Base-by-base conservation (phyloP, 345 rosid genomes). In the Melastoma malabathricum region DNA sequence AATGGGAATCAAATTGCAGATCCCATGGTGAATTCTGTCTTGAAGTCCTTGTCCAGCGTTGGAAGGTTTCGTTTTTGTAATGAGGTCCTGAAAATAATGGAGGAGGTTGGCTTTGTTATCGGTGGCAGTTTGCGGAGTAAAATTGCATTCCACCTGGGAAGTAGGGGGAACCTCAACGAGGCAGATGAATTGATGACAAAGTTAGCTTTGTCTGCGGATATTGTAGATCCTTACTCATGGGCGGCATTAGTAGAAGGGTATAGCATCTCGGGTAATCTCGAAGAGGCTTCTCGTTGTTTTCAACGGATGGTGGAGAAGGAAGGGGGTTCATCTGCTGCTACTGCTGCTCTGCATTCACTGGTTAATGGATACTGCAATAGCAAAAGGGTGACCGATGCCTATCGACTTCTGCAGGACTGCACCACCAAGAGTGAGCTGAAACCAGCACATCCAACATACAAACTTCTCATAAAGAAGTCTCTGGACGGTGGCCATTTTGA, bases 251-350 rank as follows among this genome's bases (percentile, higher is more conserved):
- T 83, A 64, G 79, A 77, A 72, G 92, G 96, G 63, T 70, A 74
- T 63, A 82, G 98, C 72, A 63, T 58, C 46, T 77, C 82, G 0
- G 82, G 81, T 45, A 82, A 86, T 52, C 71, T 86, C 8, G 83
- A 79, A 55, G 64, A 73, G 64, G 96, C 96, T 23, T 58, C 74
- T 10, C 72, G 63, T 34, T 69, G 71, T 75, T 84, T 92, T 45
- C 57, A 54, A 49, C 65, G 49, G 55, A 74, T 82, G 94, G 64
- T 76, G 61, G 65, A 59, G 17, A 83, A 74, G 51, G 60, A 70
- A 3, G 82, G 76, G 38, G 74, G 59, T 46, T 65, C 73, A 14
- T 59, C 29, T 60, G 72, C 29, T 60, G 72, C 77, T 20, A 71
- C 65, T 48, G 53, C 55, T 57, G 89, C 86, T 15, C 66, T 87